Base-by-base conservation (phyloP, 345 rosid species). In the Stellera chamaejasme region DNA sequence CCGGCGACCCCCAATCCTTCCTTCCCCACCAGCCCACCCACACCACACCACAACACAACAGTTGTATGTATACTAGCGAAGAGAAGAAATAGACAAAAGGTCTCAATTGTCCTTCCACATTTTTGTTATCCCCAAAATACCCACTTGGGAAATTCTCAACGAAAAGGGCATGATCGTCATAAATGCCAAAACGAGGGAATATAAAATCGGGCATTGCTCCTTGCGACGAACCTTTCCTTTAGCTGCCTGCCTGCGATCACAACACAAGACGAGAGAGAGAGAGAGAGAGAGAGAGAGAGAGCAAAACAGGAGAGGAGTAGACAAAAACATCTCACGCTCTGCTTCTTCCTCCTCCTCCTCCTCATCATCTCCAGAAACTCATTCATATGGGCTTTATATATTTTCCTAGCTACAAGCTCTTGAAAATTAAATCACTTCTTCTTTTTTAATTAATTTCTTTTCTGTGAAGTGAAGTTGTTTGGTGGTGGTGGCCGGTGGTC, bases 171-270 rank as follows among this genome's bases (percentile, higher is more conserved):
- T 42, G 55, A 16, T 5, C 10, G 78, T 58, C 65, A 55, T 72
- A 69, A 52, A 2, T 11, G 0, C 7, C 1, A 4, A 0, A 26
- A 1, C 6, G 23, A 23, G 8, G 47, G 56, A 59, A 15, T 75
- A 75, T 79, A 79, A 72, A 73, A 55, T 2, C 57, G 12, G 57
- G 19, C 14, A 5, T 45, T n/a, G 59, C 54, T 44, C 62, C n/a
- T 32, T 55, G 45, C 66, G 13, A 10, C 55, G 14, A 69, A 58
- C 63, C 69, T 75, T 77, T 75, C 63, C 69, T 75, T 77, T 75
- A 70, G 67, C 65, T 55, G n/a, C n/a, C n/a, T n/a, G n/a, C n/a
- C n/a, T n/a, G 68, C 69, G 52, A 68, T 32, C 39, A 70, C 64
- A 57, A 57, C 68, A 64, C 57, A 12, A 16, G 14, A n/a, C n/a